Evolutionary conservation across 352 stramenopile genomes (phyloP).

Genomic region (Peronospora destructor): DNA sequence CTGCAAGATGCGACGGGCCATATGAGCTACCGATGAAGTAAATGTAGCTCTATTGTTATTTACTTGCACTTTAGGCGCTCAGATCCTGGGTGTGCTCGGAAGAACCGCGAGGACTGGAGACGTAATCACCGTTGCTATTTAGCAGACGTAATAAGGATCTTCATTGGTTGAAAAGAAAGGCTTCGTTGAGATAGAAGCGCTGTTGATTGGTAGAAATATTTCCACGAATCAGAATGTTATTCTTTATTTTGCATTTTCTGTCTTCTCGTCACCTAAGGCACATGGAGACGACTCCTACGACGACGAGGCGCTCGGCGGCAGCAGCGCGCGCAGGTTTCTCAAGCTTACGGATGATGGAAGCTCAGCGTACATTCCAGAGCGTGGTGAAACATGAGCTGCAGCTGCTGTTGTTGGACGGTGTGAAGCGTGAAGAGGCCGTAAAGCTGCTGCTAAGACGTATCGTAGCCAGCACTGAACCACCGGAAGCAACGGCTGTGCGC

Average conservation of each 20-base stretch:
- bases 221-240: slow-evolving; percentile 10
- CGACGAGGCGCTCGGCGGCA: slow-evolving; percentile 12
- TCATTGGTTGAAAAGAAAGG: slow-evolving; percentile 8
- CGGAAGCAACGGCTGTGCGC: slow-evolving; percentile 53
- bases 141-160: neutral
- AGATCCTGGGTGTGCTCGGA: too few relatives aligned
- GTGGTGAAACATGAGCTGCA: slow-evolving; percentile 81
- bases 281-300: slow-evolving; percentile 19
- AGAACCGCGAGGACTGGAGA: too few relatives aligned
- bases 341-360: slow-evolving; percentile 48
- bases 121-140: too few relatives aligned
- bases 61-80: too few relatives aligned
- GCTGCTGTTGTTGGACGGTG: slow-evolving; percentile 41
- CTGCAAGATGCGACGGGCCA: slow-evolving; percentile 70
- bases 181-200: neutral
- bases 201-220: slow-evolving; percentile 12
- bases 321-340: slow-evolving; percentile 9
- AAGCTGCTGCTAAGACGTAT: slow-evolving; percentile 70
- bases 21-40: slow-evolving; percentile 5
- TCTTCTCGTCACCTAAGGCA: slow-evolving; percentile 15
- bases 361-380: slow-evolving; percentile 59
- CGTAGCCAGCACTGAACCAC: slow-evolving; percentile 55
- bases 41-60: too few relatives aligned
- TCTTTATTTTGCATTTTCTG: slow-evolving; percentile 22
- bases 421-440: slow-evolving; percentile 64